Evolutionary conservation across 257 asterid genomes (phyloP), one percentile per base, ranked within the genome.

Genomic region (Thymus quinquecostatus): DNA sequence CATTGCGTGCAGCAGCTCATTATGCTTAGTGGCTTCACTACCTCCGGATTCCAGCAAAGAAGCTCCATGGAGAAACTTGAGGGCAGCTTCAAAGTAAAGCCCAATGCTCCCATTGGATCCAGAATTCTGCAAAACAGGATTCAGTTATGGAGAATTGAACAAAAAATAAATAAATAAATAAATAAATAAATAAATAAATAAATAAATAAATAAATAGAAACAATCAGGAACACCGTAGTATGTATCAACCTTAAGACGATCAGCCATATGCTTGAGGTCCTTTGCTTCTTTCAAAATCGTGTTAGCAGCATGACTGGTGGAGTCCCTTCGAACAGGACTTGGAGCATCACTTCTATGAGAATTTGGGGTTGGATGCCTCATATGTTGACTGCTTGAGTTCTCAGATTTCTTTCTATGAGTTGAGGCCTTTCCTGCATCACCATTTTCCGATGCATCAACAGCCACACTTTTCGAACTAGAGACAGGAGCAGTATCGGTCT

Each of bases 1-100:
- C 79, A 82, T 72, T 54, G 98, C 84, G 83, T 84, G 94, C 86
- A 79, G 77, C 80, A 82, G 69, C 59, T 95, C 98, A 57, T 80
- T 87, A 54, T 89, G 88, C 83, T 90, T 95, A 50, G 86, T 67
- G 77, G 80, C 88, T 71, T 92, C 98, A 68, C 81, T 85, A 78
- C 80, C 85, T 80, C 92, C 86, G 11, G 90, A 79, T 82, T 95
- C 99, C 77, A 90, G 76, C 80, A 95, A 80, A 74, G 96, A 92
- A 60, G 99, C 99, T 70, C 96, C 99, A 60, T 90, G 87, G 60
- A 95, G 97, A 80, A 95, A 95, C 64, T 92, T 95, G 76, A 95
- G 96, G 40, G 91, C 92, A 51, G 99, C 98, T 85, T 92, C 88
- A 70, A 95, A 92, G 84, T 95, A 95, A 71, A 78, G 72, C 28